phyloP scores from a whole-genome alignment of 2,329 filamentous ascomycete genomes.

The Fusarium albidum region DNA sequence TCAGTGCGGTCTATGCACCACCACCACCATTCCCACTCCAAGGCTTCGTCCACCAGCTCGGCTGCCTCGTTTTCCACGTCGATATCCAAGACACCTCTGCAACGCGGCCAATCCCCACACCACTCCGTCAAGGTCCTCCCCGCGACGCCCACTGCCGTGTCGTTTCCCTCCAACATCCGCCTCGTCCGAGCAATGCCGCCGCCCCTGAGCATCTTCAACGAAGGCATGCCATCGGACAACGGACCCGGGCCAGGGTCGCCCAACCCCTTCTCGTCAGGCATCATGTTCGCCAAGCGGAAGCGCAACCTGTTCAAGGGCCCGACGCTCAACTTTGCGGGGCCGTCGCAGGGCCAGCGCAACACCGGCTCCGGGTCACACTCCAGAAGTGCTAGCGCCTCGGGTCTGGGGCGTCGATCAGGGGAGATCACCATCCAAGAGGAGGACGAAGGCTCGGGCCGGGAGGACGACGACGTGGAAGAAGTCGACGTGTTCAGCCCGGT shows the following conservation, averaged over 20 bases:
- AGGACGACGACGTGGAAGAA: slow-evolving; percentile 61
- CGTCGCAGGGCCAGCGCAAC: slow-evolving; percentile 47
- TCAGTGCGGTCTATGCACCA: slow-evolving; percentile 92
- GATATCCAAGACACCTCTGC: slow-evolving; percentile 71
- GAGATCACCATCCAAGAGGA: slow-evolving; percentile 78
- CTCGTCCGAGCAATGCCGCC: slow-evolving; percentile 72
- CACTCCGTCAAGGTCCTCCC: slow-evolving; percentile 95
- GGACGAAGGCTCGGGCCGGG: slow-evolving; percentile 60
- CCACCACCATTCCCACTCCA: slow-evolving; percentile 86
- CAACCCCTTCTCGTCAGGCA: slow-evolving; percentile 67
- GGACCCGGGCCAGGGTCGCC: slow-evolving; percentile 57
- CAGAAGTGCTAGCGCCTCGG: slow-evolving; percentile 69
- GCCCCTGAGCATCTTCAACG: slow-evolving; percentile 63
- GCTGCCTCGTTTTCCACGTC: slow-evolving; percentile 76
- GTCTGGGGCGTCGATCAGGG: slow-evolving; percentile 71
- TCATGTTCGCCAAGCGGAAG: slow-evolving; percentile 84
- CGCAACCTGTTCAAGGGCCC: slow-evolving; percentile 85
- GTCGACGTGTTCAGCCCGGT: slow-evolving; percentile 67
- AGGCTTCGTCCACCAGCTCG: slow-evolving; percentile 92
- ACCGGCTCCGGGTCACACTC: slow-evolving; percentile 52
- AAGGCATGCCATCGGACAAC: slow-evolving; percentile 59
- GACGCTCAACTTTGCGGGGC: slow-evolving; percentile 64
- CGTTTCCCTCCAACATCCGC: slow-evolving; percentile 87
- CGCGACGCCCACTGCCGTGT: slow-evolving; percentile 77
- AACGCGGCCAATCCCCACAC: slow-evolving; percentile 78